These are phyloP conservation scores for Davidsoniella australis DNA, from an alignment of 2,329 filamentous ascomycete species.

Conservation along the genomic window DNA sequence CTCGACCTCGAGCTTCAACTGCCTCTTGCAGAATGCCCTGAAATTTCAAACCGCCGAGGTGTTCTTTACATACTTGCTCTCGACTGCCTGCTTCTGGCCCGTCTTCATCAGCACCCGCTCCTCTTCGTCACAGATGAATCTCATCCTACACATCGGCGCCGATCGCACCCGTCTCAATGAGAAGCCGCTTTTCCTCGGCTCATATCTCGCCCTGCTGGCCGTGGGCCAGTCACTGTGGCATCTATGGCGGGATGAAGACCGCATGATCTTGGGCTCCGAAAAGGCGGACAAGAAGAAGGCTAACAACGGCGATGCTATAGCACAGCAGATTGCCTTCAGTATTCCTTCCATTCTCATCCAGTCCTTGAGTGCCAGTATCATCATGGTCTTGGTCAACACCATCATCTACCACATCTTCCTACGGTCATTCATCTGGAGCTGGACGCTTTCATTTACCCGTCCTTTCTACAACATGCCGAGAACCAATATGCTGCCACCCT, in stretches of 20 bases:
- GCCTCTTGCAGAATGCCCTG: slow-evolving; percentile 39
- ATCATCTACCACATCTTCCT: slow-evolving; percentile 46
- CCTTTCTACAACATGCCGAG: slow-evolving; percentile 61
- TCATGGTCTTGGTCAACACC: slow-evolving; percentile 28
- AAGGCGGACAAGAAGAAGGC: slow-evolving; percentile 14
- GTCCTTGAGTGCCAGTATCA: slow-evolving; percentile 24
- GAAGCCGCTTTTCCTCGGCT: slow-evolving; percentile 63
- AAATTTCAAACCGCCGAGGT: slow-evolving; percentile 50
- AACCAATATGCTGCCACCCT: slow-evolving; percentile 44
- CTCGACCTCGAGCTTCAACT: slow-evolving; percentile 49
- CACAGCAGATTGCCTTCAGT: slow-evolving; percentile 6
- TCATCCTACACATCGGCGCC: slow-evolving; percentile 53
- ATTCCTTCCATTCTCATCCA: slow-evolving; percentile 9
- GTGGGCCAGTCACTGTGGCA: slow-evolving; percentile 53
- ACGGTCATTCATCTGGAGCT: slow-evolving; percentile 47
- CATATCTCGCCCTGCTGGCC: slow-evolving; percentile 51
- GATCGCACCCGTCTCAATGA: slow-evolving; percentile 73
- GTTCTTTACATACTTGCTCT: slow-evolving; percentile 57
- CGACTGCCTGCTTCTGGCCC: slow-evolving; percentile 63
- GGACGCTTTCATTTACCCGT: slow-evolving; percentile 52
- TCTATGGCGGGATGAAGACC: slow-evolving; percentile 57
- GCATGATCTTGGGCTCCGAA: slow-evolving; percentile 27
- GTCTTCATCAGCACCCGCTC: slow-evolving; percentile 61
- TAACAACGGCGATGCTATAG: slow-evolving; percentile 8
- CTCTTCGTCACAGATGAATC: slow-evolving; percentile 43